Evolutionary conservation across 2,329 filamentous ascomycete species (phyloP).

Genomic region (Pseudogymnoascus sp.): DNA sequence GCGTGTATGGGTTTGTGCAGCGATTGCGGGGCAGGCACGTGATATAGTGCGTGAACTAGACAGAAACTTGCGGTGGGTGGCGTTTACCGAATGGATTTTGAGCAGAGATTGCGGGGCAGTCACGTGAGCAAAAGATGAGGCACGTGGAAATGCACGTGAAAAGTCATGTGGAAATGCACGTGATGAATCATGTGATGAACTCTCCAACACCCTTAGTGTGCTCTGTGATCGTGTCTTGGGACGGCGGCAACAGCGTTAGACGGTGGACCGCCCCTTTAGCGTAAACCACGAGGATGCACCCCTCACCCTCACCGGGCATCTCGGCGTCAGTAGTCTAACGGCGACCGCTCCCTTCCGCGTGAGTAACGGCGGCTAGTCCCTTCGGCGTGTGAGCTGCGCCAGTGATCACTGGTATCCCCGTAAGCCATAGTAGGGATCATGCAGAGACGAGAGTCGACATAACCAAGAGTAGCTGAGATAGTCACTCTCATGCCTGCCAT

Average conservation of each 20-base stretch:
- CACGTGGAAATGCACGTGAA: background rate
- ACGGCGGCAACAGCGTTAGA: background rate
- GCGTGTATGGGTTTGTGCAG: background rate
- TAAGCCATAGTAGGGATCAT: background rate
- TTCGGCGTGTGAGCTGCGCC: background rate
- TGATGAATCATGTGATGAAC: background rate
- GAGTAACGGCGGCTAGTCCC: background rate
- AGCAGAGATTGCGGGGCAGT: background rate
- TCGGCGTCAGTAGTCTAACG: background rate
- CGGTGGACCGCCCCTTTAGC: background rate
- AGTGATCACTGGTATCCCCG: background rate
- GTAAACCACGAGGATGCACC: background rate
- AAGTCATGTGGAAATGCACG: background rate
- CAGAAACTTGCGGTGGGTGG: background rate
- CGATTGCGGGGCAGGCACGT: background rate
- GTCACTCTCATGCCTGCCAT: background rate
- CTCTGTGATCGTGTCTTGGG: background rate
- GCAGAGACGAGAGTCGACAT: background rate
- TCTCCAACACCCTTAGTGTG: background rate
- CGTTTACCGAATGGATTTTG: background rate
- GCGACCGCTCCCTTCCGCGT: background rate
- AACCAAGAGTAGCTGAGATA: background rate
- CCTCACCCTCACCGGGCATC: background rate
- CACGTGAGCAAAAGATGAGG: background rate
- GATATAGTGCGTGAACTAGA: background rate